phyloP scores from a whole-genome alignment of 2,329 filamentous ascomycete genomes.

The Cercospora citrullina region DNA sequence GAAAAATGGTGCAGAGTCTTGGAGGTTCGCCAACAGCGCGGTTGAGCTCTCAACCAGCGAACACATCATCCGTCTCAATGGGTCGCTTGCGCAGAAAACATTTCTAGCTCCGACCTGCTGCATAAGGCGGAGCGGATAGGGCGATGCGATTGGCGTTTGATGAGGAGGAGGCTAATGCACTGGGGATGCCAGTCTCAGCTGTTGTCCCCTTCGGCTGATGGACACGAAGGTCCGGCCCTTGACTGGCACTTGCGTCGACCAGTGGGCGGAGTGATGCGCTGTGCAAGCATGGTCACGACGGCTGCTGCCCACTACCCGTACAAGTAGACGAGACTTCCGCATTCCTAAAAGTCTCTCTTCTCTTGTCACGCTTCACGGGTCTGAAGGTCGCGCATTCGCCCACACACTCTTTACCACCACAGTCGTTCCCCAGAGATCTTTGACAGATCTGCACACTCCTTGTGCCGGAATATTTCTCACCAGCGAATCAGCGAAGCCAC shows the following conservation, averaged over 20 bases:
- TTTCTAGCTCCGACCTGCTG: constrained; percentile 14
- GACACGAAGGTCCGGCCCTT: constrained; percentile 13
- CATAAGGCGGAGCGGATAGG: constrained; percentile 20
- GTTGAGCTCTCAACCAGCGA: constrained; percentile 11
- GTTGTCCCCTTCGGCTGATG: constrained; percentile 11
- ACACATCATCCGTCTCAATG: constrained; percentile 14
- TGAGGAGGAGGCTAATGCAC: constrained; percentile 12
- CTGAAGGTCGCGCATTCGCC: constrained; percentile 29
- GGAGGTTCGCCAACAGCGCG: not conserved
- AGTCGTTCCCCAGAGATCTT: constrained; percentile 30
- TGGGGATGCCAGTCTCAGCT: constrained; percentile 15
- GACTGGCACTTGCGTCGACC: constrained; percentile 16
- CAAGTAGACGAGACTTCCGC: constrained; percentile 23
- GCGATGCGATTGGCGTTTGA: constrained; percentile 21
- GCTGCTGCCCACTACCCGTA: constrained; percentile 15
- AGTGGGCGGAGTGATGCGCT: constrained; percentile 14
- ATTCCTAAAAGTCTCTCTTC: constrained; percentile 14
- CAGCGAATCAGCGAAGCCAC: constrained; percentile 6
- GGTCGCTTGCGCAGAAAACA: constrained; percentile 18
- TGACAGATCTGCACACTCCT: constrained; percentile 31
- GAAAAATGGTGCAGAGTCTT: not conserved
- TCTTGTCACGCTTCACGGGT: constrained; percentile 30
- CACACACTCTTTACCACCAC: constrained; percentile 28
- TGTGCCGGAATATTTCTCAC: constrained; percentile 20
- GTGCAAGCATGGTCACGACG: constrained; percentile 10